These are phyloP conservation scores for Quercus phellos DNA, from an alignment of 331 rosid genomes.

Conservation along the genomic window DNA sequence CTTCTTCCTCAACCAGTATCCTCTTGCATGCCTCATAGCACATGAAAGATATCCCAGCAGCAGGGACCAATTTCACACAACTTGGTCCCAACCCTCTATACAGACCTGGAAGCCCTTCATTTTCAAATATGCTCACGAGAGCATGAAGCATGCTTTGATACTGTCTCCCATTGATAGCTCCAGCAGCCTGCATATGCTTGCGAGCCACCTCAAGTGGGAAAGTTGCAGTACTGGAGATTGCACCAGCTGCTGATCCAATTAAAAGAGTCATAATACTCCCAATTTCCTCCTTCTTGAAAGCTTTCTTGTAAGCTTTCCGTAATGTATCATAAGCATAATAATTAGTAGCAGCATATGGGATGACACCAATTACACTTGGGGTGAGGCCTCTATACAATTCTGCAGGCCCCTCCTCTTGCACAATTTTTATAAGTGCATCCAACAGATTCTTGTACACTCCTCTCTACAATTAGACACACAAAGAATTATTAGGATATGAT, in stretches of 20 bases:
- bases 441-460: slow-evolving; percentile 55
- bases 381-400: slow-evolving; percentile 70
- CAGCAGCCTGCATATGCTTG: slow-evolving; percentile 75
- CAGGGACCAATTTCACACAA: slow-evolving; percentile 68
- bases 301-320: slow-evolving; percentile 57
- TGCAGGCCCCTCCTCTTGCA: slow-evolving; percentile 62
- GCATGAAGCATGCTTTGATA: slow-evolving; percentile 60
- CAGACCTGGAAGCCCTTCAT: slow-evolving; percentile 52
- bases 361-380: slow-evolving; percentile 70
- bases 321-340: slow-evolving; percentile 70
- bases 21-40: slow-evolving; percentile 84
- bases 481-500: not conserved
- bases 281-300: slow-evolving; percentile 47
- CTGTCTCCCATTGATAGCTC: slow-evolving; percentile 60
- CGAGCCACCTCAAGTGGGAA: slow-evolving; percentile 82
- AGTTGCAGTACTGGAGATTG: slow-evolving; percentile 64
- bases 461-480: slow-evolving; percentile 43
- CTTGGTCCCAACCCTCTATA: slow-evolving; percentile 79
- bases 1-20: slow-evolving; percentile 41
- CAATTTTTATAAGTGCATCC: slow-evolving; percentile 48
- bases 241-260: slow-evolving; percentile 76
- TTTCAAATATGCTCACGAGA: slow-evolving; percentile 47
- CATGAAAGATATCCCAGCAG: slow-evolving; percentile 82
- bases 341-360: slow-evolving; percentile 72
- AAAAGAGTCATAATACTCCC: slow-evolving; percentile 61